phyloP scores from a whole-genome alignment of 257 asterid species.

The Solanum piurae region DNA sequence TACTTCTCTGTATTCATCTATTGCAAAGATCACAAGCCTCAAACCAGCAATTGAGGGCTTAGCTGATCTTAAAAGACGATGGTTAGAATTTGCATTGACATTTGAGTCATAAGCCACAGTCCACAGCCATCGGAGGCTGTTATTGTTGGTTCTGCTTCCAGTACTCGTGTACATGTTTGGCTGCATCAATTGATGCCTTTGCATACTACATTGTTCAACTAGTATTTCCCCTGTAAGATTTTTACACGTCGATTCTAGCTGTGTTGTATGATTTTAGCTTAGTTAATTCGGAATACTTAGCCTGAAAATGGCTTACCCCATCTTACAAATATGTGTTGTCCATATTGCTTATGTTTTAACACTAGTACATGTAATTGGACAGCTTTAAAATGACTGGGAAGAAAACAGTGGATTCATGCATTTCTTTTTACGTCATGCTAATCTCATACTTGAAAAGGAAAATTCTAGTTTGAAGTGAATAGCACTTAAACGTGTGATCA shows the following conservation, averaged over 20 bases:
- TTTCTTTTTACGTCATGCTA: too few species aligned
- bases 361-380: not conserved
- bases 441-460: not conserved
- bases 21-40: not conserved
- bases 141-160: not conserved
- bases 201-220: slow-evolving; percentile 25
- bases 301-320: not conserved
- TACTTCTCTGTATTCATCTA: not conserved
- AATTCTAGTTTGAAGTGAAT: not conserved
- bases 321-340: not conserved
- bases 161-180: not conserved
- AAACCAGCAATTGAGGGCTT: not conserved
- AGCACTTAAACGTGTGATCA: not conserved
- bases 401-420: not conserved
- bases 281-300: not conserved
- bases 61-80: not conserved
- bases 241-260: not conserved
- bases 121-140: not conserved
- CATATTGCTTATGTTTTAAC: not conserved
- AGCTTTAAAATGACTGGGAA: not conserved
- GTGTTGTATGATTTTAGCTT: slow-evolving; percentile 5
- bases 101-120: not conserved
- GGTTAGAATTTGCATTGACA: not conserved
- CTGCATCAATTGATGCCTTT: slow-evolving; percentile 59
- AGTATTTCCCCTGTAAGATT: not conserved